Evolutionary conservation across 2,329 filamentous ascomycete species (phyloP).

Genomic region (Aspergillus sp.): DNA sequence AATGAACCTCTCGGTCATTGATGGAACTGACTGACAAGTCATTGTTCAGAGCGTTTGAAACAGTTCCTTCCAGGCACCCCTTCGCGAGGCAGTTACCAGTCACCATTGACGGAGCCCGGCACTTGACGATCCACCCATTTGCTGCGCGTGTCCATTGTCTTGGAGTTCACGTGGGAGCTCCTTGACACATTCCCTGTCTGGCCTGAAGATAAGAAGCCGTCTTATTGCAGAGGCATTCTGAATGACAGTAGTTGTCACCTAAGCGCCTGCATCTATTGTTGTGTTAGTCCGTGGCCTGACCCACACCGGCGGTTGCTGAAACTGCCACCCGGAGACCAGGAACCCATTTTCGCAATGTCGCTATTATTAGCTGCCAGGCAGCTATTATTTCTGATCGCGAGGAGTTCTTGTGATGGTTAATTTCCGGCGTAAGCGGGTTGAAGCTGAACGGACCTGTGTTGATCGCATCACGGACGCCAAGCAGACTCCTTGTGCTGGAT

Average conservation of each 20-base stretch:
- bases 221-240: neutral
- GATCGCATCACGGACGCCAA: too few species aligned
- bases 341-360: neutral
- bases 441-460: too few species aligned
- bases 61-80: neutral
- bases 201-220: neutral
- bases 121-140: neutral
- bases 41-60: neutral
- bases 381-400: neutral
- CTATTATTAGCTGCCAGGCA: neutral
- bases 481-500: too few species aligned
- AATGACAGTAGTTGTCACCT: neutral
- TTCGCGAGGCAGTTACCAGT: neutral
- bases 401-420: neutral
- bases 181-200: neutral
- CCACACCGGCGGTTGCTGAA: slow-evolving; percentile 2
- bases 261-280: neutral
- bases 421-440: neutral
- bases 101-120: neutral
- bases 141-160: neutral
- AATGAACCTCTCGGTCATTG: neutral
- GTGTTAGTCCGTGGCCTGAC: neutral
- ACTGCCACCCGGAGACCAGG: neutral
- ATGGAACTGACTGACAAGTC: neutral
- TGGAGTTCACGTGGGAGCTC: neutral